Conservation (phyloP, 352 stramenopile species). For the Thraustochytrium striatum region DNA sequence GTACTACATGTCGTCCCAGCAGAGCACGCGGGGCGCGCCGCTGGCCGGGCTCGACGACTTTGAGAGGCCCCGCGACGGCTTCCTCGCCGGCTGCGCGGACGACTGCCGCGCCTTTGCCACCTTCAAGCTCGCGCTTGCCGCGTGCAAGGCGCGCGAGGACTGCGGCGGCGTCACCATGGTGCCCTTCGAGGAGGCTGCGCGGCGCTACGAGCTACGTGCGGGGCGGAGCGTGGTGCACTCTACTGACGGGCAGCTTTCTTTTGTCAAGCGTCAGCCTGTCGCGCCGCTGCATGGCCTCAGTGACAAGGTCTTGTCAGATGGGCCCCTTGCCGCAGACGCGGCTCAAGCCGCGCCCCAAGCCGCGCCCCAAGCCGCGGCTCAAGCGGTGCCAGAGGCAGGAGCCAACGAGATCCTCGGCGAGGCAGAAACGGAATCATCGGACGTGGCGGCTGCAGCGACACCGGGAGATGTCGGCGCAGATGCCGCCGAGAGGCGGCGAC, state of each 20-base stretch:
- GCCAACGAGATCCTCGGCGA: background rate
- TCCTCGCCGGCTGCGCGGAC: background rate
- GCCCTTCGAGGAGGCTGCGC: background rate
- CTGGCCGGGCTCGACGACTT: background rate
- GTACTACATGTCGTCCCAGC: background rate
- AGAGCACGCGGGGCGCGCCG: background rate
- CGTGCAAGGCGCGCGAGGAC: background rate
- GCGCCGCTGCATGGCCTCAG: background rate
- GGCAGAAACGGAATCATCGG: background rate
- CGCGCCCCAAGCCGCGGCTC: background rate
- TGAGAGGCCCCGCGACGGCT: background rate
- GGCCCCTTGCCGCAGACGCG: background rate
- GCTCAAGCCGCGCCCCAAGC: background rate
- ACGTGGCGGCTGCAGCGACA: background rate
- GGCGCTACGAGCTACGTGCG: conserved; percentile 1
- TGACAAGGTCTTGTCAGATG: background rate
- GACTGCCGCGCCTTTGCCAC: background rate
- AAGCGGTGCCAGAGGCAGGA: background rate
- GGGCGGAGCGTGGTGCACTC: background rate
- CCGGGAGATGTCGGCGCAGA: background rate
- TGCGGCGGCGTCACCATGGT: conserved; percentile 34
- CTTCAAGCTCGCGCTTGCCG: background rate
- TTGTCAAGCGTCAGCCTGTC: background rate
- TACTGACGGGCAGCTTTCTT: conserved; percentile 35
- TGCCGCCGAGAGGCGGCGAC: background rate